Base-by-base conservation (phyloP, 148 eudicot genomes). In the Beta vulgaris region DNA sequence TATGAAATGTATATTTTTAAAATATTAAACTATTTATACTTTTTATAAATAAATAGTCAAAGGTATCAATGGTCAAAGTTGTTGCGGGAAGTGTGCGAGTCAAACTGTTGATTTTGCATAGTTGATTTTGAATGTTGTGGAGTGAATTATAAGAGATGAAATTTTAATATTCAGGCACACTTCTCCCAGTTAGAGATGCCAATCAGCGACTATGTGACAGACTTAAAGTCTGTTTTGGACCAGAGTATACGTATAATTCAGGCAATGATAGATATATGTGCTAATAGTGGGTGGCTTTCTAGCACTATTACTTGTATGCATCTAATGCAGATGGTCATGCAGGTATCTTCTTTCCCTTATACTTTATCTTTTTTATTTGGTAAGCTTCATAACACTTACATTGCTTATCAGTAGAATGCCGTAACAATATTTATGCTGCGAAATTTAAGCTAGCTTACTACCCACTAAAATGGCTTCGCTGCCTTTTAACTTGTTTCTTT, bases 261-360 rank as follows among this genome's bases (percentile, higher is more conserved):
- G 87, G 98, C 98, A n/a, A 94, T 94, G 98, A 94, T 94, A 87
- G 98, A 94, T 76, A 78, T 94, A 58, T 91, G 98, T 83, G 98
- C 97, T 63, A 94, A 94, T 77, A 92, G 98, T 76, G 98, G 97
- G 79, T 94, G 98, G 98, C 93, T 94, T 74, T 90, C 97, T 57
- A 94, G 97, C 84, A 80, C 97, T 59, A 72, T 94, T 71, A 82
- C 89, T 31, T 94, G 96, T 85, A 94, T 94, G 98, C 88, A 84
- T 86, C 97, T 94, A 81, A 74, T 94, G 84, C 98, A 94, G 83
- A 94, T 94, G 98, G 87, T 94, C 85, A 90, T 94, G 98, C 98
- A 93, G 98, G 98, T 93, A 85, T 44, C 9, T 19, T 49, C 14
- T 23, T 34, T 34, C 26, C 15, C 42, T 14, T 66, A 44, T 26